Conservation (phyloP, 1,284 basidiomycete species). For the Boletus sp. region DNA sequence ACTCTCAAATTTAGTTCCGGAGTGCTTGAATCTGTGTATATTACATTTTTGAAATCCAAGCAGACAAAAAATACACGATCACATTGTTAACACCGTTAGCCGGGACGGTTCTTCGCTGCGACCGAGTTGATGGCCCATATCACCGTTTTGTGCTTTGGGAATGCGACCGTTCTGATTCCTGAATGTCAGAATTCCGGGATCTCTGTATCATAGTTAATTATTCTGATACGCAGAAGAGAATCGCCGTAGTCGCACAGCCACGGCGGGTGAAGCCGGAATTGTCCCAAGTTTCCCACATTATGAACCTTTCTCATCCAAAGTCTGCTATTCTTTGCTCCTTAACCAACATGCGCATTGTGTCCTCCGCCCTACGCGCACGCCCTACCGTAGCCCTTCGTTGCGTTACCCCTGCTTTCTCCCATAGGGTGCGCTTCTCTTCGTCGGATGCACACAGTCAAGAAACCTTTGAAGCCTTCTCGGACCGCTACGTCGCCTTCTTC, state of each 20-base stretch:
- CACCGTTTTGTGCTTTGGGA: too few species aligned
- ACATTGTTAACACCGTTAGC: too few species aligned
- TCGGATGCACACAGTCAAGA: slow-evolving; percentile 71
- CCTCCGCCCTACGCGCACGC: slow-evolving; percentile 55
- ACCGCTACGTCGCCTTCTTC: slow-evolving; percentile 94
- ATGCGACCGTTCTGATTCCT: too few species aligned
- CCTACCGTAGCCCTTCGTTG: slow-evolving; percentile 37
- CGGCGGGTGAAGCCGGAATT: slow-evolving; percentile 20
- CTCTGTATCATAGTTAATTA: too few species aligned
- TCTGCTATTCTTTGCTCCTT: slow-evolving; percentile 1
- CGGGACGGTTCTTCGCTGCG: too few species aligned
- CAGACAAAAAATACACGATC: too few species aligned
- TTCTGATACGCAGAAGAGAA: too few species aligned
- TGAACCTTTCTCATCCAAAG: background rate
- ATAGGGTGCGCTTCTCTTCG: slow-evolving; percentile 38
- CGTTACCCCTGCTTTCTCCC: slow-evolving; percentile 43
- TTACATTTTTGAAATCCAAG: too few species aligned
- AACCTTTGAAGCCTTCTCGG: slow-evolving; percentile 91
- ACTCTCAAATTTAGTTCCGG: too few species aligned
- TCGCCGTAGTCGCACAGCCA: slow-evolving; percentile 12
- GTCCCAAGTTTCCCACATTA: slow-evolving; percentile 12
- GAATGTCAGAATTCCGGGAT: too few species aligned
- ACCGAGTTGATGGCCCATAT: too few species aligned
- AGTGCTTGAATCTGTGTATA: too few species aligned
- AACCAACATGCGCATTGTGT: slow-evolving; percentile 45